phyloP scores from a whole-genome alignment of 805 yeast species.

The Yamadazyma akitaensis region DNA sequence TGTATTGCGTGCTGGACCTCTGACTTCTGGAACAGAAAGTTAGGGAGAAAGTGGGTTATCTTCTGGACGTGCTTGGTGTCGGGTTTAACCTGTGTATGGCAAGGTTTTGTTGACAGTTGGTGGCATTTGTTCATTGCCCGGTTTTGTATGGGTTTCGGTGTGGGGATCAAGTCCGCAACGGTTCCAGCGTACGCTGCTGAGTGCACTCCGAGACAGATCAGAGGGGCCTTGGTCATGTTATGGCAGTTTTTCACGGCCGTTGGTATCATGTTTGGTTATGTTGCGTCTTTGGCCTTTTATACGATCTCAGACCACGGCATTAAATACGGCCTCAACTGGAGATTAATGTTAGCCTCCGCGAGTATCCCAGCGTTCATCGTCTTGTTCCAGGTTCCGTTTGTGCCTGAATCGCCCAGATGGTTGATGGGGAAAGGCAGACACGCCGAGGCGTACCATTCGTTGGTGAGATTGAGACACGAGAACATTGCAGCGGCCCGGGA shows the following conservation, averaged over 20 bases:
- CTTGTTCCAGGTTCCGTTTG: slow-evolving; percentile 46
- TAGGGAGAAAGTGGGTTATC: slow-evolving; percentile 62
- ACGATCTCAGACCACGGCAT: slow-evolving; percentile 47
- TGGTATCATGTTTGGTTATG: slow-evolving; percentile 67
- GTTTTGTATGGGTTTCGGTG: slow-evolving; percentile 58
- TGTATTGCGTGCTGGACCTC: slow-evolving; percentile 60
- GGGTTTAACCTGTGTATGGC: slow-evolving; percentile 64
- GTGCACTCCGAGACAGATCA: slow-evolving; percentile 51
- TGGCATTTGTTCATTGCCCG: slow-evolving; percentile 60
- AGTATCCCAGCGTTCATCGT: slow-evolving; percentile 55
- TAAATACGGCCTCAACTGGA: slow-evolving; percentile 50
- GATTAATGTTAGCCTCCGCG: slow-evolving; percentile 65
- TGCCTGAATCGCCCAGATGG: slow-evolving; percentile 75
- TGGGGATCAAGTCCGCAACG: slow-evolving; percentile 65
- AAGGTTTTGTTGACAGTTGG: slow-evolving; percentile 60
- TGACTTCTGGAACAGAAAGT: slow-evolving; percentile 46
- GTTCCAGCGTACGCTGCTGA: slow-evolving; percentile 69
- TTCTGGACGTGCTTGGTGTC: slow-evolving; percentile 60
- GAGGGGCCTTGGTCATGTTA: slow-evolving; percentile 67
- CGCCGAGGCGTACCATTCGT: slow-evolving; percentile 49
- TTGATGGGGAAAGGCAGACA: slow-evolving; percentile 53
- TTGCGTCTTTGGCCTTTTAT: slow-evolving; percentile 57
- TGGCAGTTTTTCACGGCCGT: slow-evolving; percentile 76
- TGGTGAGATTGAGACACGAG: slow-evolving; percentile 43
- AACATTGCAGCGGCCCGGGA: slow-evolving; percentile 62